Conservation (phyloP, 441 rosid genomes). For the Viola pubescens region DNA sequence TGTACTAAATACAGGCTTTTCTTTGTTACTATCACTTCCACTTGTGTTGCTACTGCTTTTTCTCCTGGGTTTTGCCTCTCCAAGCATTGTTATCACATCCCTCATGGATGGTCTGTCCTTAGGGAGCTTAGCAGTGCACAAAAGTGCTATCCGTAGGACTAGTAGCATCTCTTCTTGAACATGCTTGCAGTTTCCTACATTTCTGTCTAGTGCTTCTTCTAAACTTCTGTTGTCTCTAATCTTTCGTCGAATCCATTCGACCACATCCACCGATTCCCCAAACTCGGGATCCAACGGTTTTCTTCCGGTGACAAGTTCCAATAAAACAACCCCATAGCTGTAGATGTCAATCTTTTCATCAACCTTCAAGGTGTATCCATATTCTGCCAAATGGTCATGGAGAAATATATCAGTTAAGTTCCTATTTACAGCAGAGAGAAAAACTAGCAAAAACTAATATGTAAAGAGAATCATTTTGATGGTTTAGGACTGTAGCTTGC, state of each 20-base stretch:
- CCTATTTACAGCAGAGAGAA: slow-evolving; percentile 1
- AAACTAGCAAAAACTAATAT: neutral
- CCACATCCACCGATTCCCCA: slow-evolving; percentile 54
- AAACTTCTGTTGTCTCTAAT: slow-evolving; percentile 50
- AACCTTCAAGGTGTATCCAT: slow-evolving; percentile 75
- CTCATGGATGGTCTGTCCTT: slow-evolving; percentile 92
- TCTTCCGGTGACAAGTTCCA: slow-evolving; percentile 67
- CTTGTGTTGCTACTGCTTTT: slow-evolving; percentile 51
- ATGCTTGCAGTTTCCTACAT: slow-evolving; percentile 64
- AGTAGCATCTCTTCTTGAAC: slow-evolving; percentile 94
- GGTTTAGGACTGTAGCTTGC: neutral
- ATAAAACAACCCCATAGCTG: slow-evolving; percentile 69
- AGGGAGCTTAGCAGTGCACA: slow-evolving; percentile 79
- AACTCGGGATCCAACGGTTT: slow-evolving; percentile 54
- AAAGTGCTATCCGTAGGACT: slow-evolving; percentile 71
- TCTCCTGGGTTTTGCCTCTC: slow-evolving; percentile 86
- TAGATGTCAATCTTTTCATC: slow-evolving; percentile 82
- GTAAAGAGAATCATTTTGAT: neutral
- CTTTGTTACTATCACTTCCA: slow-evolving; percentile 32
- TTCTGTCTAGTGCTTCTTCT: slow-evolving; percentile 59
- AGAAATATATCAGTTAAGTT: neutral
- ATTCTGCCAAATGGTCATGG: slow-evolving; percentile 37
- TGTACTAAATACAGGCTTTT: slow-evolving; percentile 48
- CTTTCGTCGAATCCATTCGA: slow-evolving; percentile 60
- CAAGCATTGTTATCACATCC: slow-evolving; percentile 83